These are phyloP conservation scores for Nothophoma quercina DNA, from an alignment of 2,329 filamentous ascomycete genomes.

Conservation along the genomic window DNA sequence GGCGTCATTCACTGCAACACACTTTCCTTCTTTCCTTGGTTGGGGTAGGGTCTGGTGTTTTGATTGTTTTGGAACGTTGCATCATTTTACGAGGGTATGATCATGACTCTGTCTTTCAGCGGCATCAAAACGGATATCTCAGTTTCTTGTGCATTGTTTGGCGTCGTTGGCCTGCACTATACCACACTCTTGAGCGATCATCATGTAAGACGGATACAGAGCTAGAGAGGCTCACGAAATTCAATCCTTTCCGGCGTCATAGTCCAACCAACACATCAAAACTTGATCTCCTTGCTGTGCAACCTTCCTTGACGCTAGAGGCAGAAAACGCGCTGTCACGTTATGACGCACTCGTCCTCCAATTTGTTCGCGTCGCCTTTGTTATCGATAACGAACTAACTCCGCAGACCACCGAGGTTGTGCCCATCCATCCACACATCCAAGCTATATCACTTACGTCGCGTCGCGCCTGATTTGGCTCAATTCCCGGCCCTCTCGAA, in stretches of 20 bases:
- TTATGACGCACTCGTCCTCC: conserved; percentile 6
- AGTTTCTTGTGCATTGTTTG: conserved; percentile 15
- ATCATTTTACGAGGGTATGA: conserved; percentile 17
- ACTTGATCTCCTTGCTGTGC: no score
- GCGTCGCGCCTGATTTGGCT: not conserved
- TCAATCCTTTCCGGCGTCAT: not conserved
- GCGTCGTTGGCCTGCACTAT: conserved; percentile 17
- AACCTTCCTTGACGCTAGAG: no score
- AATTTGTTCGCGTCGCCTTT: conserved; percentile 35
- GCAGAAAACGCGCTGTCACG: conserved; percentile 17
- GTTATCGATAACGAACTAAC: conserved; percentile 42
- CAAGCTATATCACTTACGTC: not conserved
- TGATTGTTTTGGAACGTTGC: conserved; percentile 15
- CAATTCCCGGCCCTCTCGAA: no score
- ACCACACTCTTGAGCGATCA: conserved; percentile 15
- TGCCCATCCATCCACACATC: not conserved
- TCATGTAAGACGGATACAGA: conserved; percentile 7
- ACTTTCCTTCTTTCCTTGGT: conserved; percentile 6
- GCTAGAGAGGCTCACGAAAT: conserved; percentile 7
- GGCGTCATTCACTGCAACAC: not conserved
- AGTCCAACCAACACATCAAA: no score
- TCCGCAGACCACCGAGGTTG: conserved; percentile 19
- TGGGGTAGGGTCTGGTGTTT: conserved; percentile 8
- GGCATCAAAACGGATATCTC: conserved; percentile 32
- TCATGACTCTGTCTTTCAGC: conserved; percentile 28